These are phyloP conservation scores for Venturia effusa DNA, from an alignment of 2,329 filamentous ascomycete species.

Conservation along the genomic window DNA sequence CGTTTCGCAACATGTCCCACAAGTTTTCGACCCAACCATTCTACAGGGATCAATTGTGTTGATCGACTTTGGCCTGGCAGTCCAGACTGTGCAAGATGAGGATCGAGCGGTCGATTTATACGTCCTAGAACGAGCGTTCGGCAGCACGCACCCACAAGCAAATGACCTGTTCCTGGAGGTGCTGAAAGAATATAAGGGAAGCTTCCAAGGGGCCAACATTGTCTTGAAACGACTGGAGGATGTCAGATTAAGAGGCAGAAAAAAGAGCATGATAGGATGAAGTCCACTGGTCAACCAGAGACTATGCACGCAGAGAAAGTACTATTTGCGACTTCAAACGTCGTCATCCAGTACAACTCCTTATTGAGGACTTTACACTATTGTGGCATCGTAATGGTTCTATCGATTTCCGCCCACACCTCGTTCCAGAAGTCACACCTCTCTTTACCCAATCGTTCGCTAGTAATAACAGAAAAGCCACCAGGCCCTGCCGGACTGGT, in stretches of 20 bases:
- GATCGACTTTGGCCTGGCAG: conserved; percentile 90
- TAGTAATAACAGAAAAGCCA: not conserved
- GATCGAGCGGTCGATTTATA: conserved; percentile 94
- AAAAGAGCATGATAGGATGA: conserved; percentile 93
- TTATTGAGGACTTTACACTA: not conserved
- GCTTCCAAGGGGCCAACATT: conserved; percentile 62
- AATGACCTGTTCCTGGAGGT: conserved; percentile 66
- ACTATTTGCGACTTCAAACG: not conserved
- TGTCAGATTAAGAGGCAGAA: conserved; percentile 84
- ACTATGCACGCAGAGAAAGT: not conserved
- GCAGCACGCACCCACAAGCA: conserved; percentile 82
- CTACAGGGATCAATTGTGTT: conserved; percentile 68
- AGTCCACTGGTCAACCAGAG: not conserved
- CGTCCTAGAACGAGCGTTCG: conserved; percentile 88
- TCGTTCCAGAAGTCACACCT: conserved; percentile 5
- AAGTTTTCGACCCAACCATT: conserved; percentile 14
- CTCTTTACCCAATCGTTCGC: not conserved
- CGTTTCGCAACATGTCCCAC: not conserved
- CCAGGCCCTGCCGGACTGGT: not conserved
- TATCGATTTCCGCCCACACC: not conserved
- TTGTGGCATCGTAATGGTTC: not conserved
- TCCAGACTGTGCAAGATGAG: conserved; percentile 72
- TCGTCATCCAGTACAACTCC: not conserved
- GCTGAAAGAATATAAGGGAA: conserved; percentile 60
- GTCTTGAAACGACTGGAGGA: conserved; percentile 80